phyloP scores from a whole-genome alignment of 495 filamentous ascomycete genomes.

The Neurospora sublineolata region DNA sequence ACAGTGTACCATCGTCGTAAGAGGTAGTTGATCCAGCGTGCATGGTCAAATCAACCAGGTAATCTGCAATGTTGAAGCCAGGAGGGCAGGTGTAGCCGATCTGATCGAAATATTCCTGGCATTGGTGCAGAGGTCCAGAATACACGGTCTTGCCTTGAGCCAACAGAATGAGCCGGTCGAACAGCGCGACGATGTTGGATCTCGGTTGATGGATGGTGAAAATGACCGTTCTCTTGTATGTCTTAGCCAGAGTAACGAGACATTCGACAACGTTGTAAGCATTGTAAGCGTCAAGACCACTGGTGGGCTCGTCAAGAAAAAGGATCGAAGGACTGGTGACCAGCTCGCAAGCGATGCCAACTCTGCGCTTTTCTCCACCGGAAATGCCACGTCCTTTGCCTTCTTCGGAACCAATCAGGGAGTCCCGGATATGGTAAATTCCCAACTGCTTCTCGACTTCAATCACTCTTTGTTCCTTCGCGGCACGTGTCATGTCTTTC shows the following conservation, averaged over 20 bases:
- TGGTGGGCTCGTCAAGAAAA: slow-evolving; percentile 94
- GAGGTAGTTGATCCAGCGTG: slow-evolving; percentile 48
- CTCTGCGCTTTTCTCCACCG: slow-evolving; percentile 89
- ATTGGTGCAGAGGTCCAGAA: slow-evolving; percentile 78
- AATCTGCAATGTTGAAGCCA: slow-evolving; percentile 98
- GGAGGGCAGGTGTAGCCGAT: slow-evolving; percentile 87
- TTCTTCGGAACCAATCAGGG: slow-evolving; percentile 95
- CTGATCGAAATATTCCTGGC: slow-evolving; percentile 84
- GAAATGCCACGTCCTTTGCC: slow-evolving; percentile 90
- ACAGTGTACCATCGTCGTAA: slow-evolving; percentile 42
- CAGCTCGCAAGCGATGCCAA: slow-evolving; percentile 93
- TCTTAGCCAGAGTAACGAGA: slow-evolving; percentile 86
- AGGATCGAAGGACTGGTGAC: slow-evolving; percentile 96
- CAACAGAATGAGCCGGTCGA: slow-evolving; percentile 83
- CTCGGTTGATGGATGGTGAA: slow-evolving; percentile 99
- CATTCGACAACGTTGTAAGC: slow-evolving; percentile 97
- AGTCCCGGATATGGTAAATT: slow-evolving; percentile 83
- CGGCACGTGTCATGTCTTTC: slow-evolving; percentile 70
- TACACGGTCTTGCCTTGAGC: slow-evolving; percentile 86
- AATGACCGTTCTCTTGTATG: slow-evolving; percentile 89
- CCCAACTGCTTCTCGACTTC: slow-evolving; percentile 95
- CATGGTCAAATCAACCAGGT: slow-evolving; percentile 95
- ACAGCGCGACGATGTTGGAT: slow-evolving; percentile 98
- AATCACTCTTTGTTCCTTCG: slow-evolving; percentile 79
- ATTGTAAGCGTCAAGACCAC: slow-evolving; percentile 89